These are phyloP conservation scores for Trebouxia sp. DNA, from an alignment of 139 green algal species.

Conservation along the genomic window DNA sequence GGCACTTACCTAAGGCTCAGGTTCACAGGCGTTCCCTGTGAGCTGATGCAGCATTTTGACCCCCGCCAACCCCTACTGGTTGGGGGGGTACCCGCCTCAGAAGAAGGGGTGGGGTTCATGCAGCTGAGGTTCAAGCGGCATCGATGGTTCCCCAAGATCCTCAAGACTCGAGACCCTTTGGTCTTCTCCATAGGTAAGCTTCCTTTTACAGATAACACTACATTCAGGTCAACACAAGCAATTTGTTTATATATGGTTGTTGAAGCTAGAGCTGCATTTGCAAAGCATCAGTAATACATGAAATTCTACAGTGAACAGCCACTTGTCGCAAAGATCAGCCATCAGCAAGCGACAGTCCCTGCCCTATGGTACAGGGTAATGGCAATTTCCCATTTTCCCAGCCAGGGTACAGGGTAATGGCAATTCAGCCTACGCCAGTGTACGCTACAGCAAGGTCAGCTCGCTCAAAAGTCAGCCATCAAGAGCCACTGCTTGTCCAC, in stretches of 20 bases:
- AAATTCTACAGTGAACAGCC: too few relatives aligned
- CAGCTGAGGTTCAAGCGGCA: constrained; percentile 84
- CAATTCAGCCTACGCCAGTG: too few relatives aligned
- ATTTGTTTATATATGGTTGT: neutral
- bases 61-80: constrained; percentile 83
- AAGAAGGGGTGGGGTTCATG: constrained; percentile 88
- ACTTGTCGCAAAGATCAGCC: too few relatives aligned
- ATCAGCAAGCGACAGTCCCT: too few relatives aligned
- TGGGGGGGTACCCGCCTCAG: constrained; percentile 75
- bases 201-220: neutral
- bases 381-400: too few relatives aligned
- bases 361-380: too few relatives aligned
- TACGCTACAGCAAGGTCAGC: too few relatives aligned
- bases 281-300: neutral
- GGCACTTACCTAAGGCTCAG: constrained; percentile 89
- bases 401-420: too few relatives aligned
- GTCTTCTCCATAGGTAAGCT: constrained; percentile 69
- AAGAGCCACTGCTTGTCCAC: too few relatives aligned
- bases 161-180: constrained; percentile 95
- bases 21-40: constrained; percentile 83
- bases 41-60: constrained; percentile 88
- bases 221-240: neutral
- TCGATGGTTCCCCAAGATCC: constrained; percentile 75
- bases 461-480: too few relatives aligned
- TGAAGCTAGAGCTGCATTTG: neutral